Evolutionary conservation across 495 filamentous ascomycete species (phyloP), one percentile per base, ranked within the genome.

Genomic region (Talaromyces ruber): DNA sequence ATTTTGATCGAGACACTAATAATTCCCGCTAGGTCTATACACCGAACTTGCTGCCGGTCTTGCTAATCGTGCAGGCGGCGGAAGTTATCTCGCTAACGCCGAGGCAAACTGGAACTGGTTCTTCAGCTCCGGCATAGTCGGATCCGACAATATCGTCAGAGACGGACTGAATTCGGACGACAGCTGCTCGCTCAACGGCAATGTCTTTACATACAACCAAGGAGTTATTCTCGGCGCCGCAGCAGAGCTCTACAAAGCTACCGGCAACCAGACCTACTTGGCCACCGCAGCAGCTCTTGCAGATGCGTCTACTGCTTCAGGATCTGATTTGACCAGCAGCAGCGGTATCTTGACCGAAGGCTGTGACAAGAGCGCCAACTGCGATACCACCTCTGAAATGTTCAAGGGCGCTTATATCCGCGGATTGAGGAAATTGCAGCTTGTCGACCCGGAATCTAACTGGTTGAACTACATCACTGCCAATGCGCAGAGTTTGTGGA

Each of bases 151-250:
- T 64, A 71, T 79, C 9, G 82, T 90, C 68, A 86, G 87, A 68
- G 86, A 90, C 65, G 85, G 85, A 2, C 77, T 90, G 47, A 70
- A 77, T 64, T 53, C 68, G 8, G 66, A 85, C 74, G 73, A 76
- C 61, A 86, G 85, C 74, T 87, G 88, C 67, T 30, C 58, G 6
- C 58, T 43, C 16, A 74, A 76, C 43, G 70, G 72, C 56, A 73
- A 74, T 3, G 80, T 82, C 5, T 89, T 81, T 79, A 82, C 83
- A 1, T 90, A 90, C 74, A 90, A 89, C 74, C 86, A 90, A 72
- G 87, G 86, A 58, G 86, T 88, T 24, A 76, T 89, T 56, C 75
- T 89, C 16, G 86, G 86, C 29, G 87, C 76, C 1, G 76, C 88
- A 2, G 80, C 84, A 58, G 86, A 89, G 70, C 74, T 89, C 6